Evolutionary conservation across 2,329 filamentous ascomycete genomes (phyloP).

Genomic region (Beauveria scarabaeidicola): DNA sequence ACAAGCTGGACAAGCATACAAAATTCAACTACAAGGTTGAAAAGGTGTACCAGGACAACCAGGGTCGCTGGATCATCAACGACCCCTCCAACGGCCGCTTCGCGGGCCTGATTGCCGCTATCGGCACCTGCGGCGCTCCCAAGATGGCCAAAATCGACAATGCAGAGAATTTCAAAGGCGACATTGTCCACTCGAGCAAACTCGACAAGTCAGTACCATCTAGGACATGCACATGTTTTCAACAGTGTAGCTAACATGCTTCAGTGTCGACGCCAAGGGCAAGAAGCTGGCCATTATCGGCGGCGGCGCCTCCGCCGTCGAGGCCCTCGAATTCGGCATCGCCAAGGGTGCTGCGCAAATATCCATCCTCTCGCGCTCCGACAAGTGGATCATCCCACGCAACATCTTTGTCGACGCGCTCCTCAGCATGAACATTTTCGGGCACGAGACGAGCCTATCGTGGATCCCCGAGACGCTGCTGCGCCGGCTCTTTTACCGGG

Average conservation of each 20-base stretch:
- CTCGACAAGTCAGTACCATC: constrained; percentile 47
- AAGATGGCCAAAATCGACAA: constrained; percentile 64
- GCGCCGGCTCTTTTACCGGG: constrained; percentile 73
- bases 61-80: constrained; percentile 72
- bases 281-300: constrained; percentile 73
- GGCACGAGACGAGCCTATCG: constrained; percentile 64
- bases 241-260: constrained; percentile 16
- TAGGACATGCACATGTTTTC: fast-evolving
- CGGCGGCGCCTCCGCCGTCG: constrained; percentile 68
- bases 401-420: constrained; percentile 67
- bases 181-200: constrained; percentile 66
- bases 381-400: constrained; percentile 83
- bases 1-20: constrained; percentile 62
- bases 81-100: constrained; percentile 61
- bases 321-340: constrained; percentile 72
- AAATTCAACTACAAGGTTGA: constrained; percentile 62
- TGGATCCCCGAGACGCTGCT: constrained; percentile 72
- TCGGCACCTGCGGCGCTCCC: constrained; percentile 73
- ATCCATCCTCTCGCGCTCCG: constrained; percentile 65
- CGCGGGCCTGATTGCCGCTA: constrained; percentile 68
- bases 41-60: constrained; percentile 58
- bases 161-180: constrained; percentile 63
- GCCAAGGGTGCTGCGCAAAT: constrained; percentile 57
- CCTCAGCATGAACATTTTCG: constrained; percentile 70
- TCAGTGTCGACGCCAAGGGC: constrained; percentile 56